Percentiles rank a stretch among this genome's conserved stretches.
Conservation (phyloP, 495 filamentous ascomycete species). For the Platismatia glauca region DNA sequence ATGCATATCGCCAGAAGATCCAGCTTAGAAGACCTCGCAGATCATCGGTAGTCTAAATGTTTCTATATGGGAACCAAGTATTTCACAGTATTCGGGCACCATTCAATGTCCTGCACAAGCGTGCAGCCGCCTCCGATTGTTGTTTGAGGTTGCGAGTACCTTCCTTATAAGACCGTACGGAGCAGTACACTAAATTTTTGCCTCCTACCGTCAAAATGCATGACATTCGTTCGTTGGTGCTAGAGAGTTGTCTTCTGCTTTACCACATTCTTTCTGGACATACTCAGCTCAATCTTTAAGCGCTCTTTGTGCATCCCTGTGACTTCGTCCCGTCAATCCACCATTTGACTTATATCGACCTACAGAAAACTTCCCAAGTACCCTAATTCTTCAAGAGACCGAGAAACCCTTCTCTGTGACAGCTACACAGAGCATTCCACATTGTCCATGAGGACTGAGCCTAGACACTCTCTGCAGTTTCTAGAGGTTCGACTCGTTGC, state of each 20-base stretch:
- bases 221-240: conserved; percentile 9
- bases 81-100: conserved; percentile 12
- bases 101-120: conserved; percentile 11
- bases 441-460: background rate
- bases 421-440: background rate
- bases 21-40: conserved; percentile 8
- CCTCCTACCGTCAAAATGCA: conserved; percentile 9
- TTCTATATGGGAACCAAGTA: conserved; percentile 15
- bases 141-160: conserved; percentile 14
- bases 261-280: background rate
- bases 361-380: background rate
- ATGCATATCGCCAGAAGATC: conserved; percentile 14
- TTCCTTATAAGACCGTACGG: conserved; percentile 12
- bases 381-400: background rate
- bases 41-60: conserved; percentile 2
- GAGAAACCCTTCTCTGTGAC: background rate
- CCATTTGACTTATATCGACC: background rate
- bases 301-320: conserved; percentile 10
- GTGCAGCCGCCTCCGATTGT: conserved; percentile 17
- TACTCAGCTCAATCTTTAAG: background rate
- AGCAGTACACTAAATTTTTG: conserved; percentile 9
- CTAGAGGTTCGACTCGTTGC: background rate
- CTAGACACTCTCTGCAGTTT: background rate
- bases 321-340: background rate
- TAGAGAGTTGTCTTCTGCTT: background rate